Conservation (phyloP, 2,329 filamentous ascomycete species). For the Mycogone perniciosa region DNA sequence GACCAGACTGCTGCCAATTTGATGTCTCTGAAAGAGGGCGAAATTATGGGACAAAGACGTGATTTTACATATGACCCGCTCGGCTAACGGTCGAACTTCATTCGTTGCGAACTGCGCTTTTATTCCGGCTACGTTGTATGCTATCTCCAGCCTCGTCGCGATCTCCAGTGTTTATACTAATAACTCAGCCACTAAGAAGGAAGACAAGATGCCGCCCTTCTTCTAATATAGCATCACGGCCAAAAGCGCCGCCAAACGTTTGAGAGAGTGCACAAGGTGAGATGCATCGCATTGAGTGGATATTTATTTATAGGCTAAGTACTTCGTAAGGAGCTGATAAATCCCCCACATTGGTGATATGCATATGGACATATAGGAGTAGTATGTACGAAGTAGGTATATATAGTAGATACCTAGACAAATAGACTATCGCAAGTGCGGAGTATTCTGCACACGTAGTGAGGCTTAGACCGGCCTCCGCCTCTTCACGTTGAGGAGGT, state of each 20-base stretch:
- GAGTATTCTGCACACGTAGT: no score
- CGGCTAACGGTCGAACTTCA: constrained; percentile 57
- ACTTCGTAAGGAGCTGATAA: no score
- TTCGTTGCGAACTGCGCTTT: constrained; percentile 61
- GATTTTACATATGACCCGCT: constrained; percentile 48
- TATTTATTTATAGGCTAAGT: no score
- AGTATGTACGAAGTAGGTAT: no score
- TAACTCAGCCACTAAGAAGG: constrained; percentile 35
- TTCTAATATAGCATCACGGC: constrained; percentile 42
- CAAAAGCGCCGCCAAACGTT: constrained; percentile 37
- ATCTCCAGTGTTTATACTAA: constrained; percentile 43
- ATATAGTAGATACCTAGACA: no score
- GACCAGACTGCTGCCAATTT: constrained; percentile 48
- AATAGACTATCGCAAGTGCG: no score
- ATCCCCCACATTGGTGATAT: no score
- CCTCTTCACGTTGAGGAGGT: no score
- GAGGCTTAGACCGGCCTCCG: no score
- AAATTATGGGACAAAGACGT: constrained; percentile 57
- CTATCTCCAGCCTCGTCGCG: constrained; percentile 47
- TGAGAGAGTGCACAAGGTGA: constrained; percentile 40
- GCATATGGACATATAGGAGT: no score
- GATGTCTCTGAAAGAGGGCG: constrained; percentile 47
- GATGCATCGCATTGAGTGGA: no score
- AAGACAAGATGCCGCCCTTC: constrained; percentile 52
- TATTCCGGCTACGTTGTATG: constrained; percentile 53